These are phyloP conservation scores for Rhodotorula sphaerocarpa DNA, from an alignment of 768 basidiomycete species.

Conservation along the genomic window DNA sequence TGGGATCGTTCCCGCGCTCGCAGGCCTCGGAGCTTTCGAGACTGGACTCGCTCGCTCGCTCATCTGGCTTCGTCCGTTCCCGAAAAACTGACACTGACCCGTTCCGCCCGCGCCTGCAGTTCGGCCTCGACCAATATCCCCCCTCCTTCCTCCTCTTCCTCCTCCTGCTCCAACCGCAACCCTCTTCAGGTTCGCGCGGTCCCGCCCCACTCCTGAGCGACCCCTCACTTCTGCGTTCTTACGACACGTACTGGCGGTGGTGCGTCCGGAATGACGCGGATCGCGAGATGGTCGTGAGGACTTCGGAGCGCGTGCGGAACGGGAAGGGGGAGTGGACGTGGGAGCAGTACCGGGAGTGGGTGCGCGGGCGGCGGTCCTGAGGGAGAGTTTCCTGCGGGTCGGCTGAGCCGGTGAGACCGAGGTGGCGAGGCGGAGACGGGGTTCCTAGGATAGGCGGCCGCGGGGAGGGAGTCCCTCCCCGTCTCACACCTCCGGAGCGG, in stretches of 20 bases:
- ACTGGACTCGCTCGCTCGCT: no score
- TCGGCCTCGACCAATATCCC: conserved; percentile 53
- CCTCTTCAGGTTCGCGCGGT: conserved; percentile 42
- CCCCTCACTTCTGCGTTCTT: neutral
- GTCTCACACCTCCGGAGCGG: no score
- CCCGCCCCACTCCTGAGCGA: conserved; percentile 10
- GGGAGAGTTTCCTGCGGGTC: no score
- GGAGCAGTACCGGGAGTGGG: conserved; percentile 18
- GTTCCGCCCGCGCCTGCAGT: no score
- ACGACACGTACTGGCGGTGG: conserved; percentile 30
- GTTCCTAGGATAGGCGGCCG: no score
- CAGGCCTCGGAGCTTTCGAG: no score
- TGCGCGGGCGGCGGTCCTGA: conserved; percentile 1
- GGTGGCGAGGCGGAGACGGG: no score
- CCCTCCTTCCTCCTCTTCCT: conserved; percentile 60
- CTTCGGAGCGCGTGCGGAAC: neutral
- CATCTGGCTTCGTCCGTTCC: no score
- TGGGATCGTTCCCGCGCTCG: no score
- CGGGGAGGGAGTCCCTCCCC: no score
- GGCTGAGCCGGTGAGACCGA: no score
- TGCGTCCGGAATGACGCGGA: conserved; percentile 25
- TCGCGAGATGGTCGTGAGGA: conserved; percentile 2
- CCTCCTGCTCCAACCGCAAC: conserved; percentile 41
- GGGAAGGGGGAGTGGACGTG: neutral
- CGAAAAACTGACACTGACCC: no score